phyloP scores from a whole-genome alignment of 352 stramenopile genomes.

The Globisporangium lucens region DNA sequence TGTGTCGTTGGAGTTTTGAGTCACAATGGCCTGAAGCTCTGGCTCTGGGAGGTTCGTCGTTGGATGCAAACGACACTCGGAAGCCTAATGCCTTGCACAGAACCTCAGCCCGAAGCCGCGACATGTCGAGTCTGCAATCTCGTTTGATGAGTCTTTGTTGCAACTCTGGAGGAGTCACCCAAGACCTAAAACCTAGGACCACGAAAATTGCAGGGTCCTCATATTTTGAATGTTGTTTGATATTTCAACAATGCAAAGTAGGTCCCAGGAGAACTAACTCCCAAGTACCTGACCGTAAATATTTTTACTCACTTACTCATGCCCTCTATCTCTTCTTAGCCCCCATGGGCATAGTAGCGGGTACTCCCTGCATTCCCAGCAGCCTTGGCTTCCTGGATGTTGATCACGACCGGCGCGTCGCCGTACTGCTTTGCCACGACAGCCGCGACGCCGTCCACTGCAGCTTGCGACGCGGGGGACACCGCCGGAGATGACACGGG shows the following conservation, averaged over 20 bases:
- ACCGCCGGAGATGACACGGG: not conserved
- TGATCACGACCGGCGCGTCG: slow-evolving; percentile 7
- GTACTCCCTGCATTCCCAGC: not conserved
- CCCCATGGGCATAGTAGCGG: not conserved
- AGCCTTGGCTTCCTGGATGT: slow-evolving; percentile 16
- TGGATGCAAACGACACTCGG: not conserved
- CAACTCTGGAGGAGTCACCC: not conserved
- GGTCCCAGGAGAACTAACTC: not conserved
- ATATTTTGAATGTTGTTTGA: not conserved
- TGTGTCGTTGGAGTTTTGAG: too few species aligned
- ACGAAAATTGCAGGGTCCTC: not conserved
- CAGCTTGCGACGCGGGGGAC: slow-evolving; percentile 4
- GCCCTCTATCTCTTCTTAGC: not conserved
- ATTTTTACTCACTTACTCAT: too few species aligned
- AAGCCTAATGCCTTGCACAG: not conserved
- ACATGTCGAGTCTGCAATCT: not conserved
- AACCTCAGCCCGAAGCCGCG: not conserved
- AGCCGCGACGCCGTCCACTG: not conserved
- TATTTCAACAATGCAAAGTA: not conserved
- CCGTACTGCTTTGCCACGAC: slow-evolving; percentile 9
- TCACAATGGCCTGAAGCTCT: too few species aligned
- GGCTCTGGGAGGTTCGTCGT: not conserved
- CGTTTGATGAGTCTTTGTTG: not conserved
- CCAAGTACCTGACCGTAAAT: not conserved
- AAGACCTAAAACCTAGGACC: not conserved